phyloP scores from a whole-genome alignment of 2,329 filamentous ascomycete species.

The Aspergillus sp. region DNA sequence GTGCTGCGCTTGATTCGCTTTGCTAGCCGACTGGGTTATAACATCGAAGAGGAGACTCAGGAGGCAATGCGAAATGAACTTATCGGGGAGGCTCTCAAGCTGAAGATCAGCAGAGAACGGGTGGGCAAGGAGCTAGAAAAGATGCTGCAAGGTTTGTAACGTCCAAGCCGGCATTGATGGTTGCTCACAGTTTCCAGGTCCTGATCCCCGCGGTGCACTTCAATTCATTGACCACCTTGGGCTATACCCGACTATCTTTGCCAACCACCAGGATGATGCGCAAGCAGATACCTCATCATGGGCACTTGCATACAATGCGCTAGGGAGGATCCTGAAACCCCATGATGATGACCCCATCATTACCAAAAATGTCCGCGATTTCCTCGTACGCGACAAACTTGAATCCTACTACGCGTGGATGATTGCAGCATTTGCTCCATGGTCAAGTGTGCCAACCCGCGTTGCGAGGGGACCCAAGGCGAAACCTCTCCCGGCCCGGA shows the following conservation, averaged over 20 bases:
- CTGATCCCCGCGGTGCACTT: slow-evolving; percentile 42
- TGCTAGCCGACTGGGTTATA: slow-evolving; percentile 78
- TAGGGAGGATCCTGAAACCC: slow-evolving; percentile 52
- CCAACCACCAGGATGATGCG: slow-evolving; percentile 50
- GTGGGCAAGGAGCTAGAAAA: slow-evolving; percentile 88
- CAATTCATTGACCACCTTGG: slow-evolving; percentile 42
- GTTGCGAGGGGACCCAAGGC: slow-evolving; percentile 43
- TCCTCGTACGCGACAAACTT: slow-evolving; percentile 64
- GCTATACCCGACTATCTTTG: slow-evolving; percentile 45
- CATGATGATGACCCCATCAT: too few species aligned
- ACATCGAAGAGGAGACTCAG: slow-evolving; percentile 70
- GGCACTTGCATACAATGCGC: slow-evolving; percentile 63
- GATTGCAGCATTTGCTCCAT: slow-evolving; percentile 73
- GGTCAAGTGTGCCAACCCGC: slow-evolving; percentile 56
- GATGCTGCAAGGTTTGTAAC: slow-evolving; percentile 70
- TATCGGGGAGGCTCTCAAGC: slow-evolving; percentile 76
- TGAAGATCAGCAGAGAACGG: slow-evolving; percentile 90
- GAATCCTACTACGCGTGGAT: slow-evolving; percentile 76
- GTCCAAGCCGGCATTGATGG: too few species aligned
- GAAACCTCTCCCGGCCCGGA: slow-evolving; percentile 60
- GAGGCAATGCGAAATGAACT: slow-evolving; percentile 73
- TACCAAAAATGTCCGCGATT: slow-evolving; percentile 35
- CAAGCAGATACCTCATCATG: slow-evolving; percentile 63
- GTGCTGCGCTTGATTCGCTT: slow-evolving; percentile 87
- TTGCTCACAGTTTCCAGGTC: slow-evolving; percentile 28